A percentile compares a stretch with the other conserved stretches of the same genome.
phyloP scores from a whole-genome alignment of 2,329 filamentous ascomycete species.

The Zelopaecilomyces penicillatus region DNA sequence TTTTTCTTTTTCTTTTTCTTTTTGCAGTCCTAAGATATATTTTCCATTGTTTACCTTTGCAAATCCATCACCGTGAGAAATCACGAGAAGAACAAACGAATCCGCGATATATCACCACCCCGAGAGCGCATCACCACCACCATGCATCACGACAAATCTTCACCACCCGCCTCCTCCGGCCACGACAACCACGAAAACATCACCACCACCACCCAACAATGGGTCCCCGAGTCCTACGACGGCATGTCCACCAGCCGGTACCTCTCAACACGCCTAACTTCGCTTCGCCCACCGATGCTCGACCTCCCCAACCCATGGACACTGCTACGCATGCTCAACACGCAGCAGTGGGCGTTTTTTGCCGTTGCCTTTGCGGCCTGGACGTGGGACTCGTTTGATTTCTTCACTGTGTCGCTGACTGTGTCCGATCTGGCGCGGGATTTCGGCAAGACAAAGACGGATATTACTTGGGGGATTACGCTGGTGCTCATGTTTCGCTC shows the following conservation, averaged over 20 bases:
- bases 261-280: slow-evolving; percentile 41
- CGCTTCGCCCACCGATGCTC: slow-evolving; percentile 49
- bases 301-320: slow-evolving; percentile 45
- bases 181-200: not conserved
- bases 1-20: too few relatives aligned
- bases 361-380: slow-evolving; percentile 47
- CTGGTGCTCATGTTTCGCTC: slow-evolving; percentile 54
- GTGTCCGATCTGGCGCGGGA: slow-evolving; percentile 43
- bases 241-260: slow-evolving; percentile 43
- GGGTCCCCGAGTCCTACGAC: slow-evolving; percentile 33
- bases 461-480: slow-evolving; percentile 58
- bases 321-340: slow-evolving; percentile 39
- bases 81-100: too few relatives aligned
- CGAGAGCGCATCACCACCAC: too few relatives aligned
- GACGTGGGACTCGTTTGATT: slow-evolving; percentile 59
- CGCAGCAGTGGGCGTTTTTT: slow-evolving; percentile 48
- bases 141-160: too few relatives aligned
- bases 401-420: slow-evolving; percentile 56
- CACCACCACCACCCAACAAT: slow-evolving; percentile 9
- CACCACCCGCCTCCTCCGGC: not conserved
- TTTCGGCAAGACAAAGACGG: slow-evolving; percentile 45
- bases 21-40: too few relatives aligned
- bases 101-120: too few relatives aligned
- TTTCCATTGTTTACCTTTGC: too few relatives aligned
- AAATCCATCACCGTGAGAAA: too few relatives aligned